Evolutionary conservation across 176 grass and related monocot species (phyloP).

Genomic region (Poa pratensis): DNA sequence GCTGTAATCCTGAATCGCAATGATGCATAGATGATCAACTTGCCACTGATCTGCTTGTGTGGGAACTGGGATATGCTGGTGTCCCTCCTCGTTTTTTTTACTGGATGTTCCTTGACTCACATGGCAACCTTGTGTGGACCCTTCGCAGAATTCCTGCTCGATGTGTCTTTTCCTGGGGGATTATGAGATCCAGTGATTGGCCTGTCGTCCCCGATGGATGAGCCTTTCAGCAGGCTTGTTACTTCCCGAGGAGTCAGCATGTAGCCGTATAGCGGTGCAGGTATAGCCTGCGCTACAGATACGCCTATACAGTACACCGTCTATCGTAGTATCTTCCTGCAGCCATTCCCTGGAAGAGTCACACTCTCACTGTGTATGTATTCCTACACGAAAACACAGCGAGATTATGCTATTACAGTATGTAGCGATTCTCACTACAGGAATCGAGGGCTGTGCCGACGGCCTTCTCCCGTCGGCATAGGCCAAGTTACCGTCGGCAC

Average conservation of each 20-base stretch:
- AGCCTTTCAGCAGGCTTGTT: conserved; percentile 29
- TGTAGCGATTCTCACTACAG: too few relatives aligned
- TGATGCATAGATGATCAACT: not conserved
- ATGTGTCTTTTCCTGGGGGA: conserved; percentile 46
- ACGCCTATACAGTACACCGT: not conserved
- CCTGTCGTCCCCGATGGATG: not conserved
- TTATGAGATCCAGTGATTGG: conserved; percentile 42
- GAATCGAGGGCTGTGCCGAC: too few relatives aligned
- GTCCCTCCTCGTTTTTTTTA: not conserved
- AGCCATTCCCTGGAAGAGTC: conserved; percentile 16
- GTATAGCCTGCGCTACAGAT: conserved; percentile 12
- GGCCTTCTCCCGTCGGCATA: too few relatives aligned
- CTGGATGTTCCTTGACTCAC: not conserved
- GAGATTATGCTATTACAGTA: too few relatives aligned
- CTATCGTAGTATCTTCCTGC: conserved; percentile 33
- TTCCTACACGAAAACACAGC: too few relatives aligned
- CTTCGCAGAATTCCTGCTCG: conserved; percentile 42
- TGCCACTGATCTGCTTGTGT: not conserved
- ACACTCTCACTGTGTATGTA: not conserved
- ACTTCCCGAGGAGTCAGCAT: conserved; percentile 47
- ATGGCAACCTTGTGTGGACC: conserved; percentile 12
- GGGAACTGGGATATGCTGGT: not conserved
- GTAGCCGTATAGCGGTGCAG: not conserved
- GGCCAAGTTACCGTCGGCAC: too few relatives aligned
- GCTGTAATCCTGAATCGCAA: not conserved